phyloP scores from a whole-genome alignment of 306 rosid species.

The Cyclanthera cordifolia region DNA sequence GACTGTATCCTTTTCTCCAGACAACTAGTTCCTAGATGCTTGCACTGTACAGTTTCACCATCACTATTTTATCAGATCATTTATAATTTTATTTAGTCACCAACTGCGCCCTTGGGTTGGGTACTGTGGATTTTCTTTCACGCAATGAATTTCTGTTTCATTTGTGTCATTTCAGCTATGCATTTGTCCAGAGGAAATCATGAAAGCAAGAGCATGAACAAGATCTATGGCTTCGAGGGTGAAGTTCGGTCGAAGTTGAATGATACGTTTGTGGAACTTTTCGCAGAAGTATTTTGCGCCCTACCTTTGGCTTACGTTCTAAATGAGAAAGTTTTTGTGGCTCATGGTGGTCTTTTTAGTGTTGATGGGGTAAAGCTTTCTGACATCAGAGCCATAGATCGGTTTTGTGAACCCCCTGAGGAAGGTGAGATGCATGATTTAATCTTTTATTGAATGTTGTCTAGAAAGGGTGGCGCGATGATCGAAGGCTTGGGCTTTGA shows the following conservation, averaged over 20 bases:
- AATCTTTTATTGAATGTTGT: background rate
- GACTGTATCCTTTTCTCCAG: too few relatives aligned
- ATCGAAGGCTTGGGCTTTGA: too few relatives aligned
- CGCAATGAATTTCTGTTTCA: background rate
- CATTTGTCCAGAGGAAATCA: constrained; percentile 94
- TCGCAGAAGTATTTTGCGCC: constrained; percentile 92
- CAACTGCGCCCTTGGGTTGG: background rate
- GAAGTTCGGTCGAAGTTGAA: constrained; percentile 86
- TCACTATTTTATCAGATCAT: background rate
- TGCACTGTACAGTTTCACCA: background rate
- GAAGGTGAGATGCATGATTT: constrained; percentile 46
- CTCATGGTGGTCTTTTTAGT: constrained; percentile 98
- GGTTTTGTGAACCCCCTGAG: constrained; percentile 98
- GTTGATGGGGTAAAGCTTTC: constrained; percentile 92
- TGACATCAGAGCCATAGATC: constrained; percentile 68
- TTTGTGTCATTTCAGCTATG: constrained; percentile 51
- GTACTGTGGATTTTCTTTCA: background rate
- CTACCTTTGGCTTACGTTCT: constrained; percentile 88
- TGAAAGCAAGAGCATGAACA: constrained; percentile 99
- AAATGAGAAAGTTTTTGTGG: constrained; percentile 73
- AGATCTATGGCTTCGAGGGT: constrained; percentile 98
- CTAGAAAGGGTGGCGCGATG: too few relatives aligned
- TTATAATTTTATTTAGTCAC: background rate
- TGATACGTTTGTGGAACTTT: constrained; percentile 83
- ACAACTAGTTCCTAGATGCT: background rate